Base-by-base conservation (phyloP, 805 yeast species). In the Metschnikowia cerradonensis region DNA sequence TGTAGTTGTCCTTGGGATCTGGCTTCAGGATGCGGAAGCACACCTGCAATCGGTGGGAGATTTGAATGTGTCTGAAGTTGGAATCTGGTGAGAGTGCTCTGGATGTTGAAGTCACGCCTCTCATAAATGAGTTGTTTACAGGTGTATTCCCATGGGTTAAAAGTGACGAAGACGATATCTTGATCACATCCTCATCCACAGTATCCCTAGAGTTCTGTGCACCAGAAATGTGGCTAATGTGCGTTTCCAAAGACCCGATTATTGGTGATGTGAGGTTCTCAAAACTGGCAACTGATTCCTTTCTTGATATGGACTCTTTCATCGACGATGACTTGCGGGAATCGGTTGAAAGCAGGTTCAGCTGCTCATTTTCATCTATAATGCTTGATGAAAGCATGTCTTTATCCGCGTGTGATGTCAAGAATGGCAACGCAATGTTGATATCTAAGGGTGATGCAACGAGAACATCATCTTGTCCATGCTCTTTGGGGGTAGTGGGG, bases 1-100 rank as follows among this genome's bases (percentile, higher is more conserved):
- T 79, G 51, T 45, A 62, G 50, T 68, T 61, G 48, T 59, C 76
- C 43, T 67, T 62, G 0, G 79, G 75, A 52, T 83, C 86, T 1
- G 82, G 82, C 57, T 78, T 82, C 11, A 88, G 80, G 26, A 87
- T 80, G 50, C 94, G 71, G 50, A 87, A 77, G 58, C 86, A 81
- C 4, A 87, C 76, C 62, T 87, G 94, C 45, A 87, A 65, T 45
- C 90, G 71, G 64, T 87, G 95, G 49, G 78, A 75, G 15, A 86
- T 74, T 56, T 77, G 80, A 41, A 87, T 75, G 59, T 83, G 84
- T 33, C 82, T 75, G 59, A 78, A 84, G 55, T 85, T 81, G 14
- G 79, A 72, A 59, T 86, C 90, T 1, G 91, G 84, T 55, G 80
- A 79, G 47, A 85, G 72, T 1, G 78, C 78, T 43, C 68, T 64